phyloP scores from a whole-genome alignment of 73 alveolate species.

The Tetrahymena borealis region DNA sequence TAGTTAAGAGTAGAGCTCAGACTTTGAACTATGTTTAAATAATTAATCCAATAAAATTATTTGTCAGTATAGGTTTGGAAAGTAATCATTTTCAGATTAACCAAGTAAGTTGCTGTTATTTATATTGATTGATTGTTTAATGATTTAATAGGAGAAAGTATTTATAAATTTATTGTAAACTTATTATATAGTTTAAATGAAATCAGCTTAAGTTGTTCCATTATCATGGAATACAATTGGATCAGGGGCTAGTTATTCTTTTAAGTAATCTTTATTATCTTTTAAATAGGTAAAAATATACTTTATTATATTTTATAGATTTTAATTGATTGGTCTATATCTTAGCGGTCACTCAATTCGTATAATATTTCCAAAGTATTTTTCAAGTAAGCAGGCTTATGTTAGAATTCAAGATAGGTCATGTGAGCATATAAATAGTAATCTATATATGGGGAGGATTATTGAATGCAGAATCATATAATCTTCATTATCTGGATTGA shows the following conservation, averaged over 20 bases:
- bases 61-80: not conserved
- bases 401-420: not conserved
- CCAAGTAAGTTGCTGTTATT: too few species aligned
- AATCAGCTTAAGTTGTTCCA: not conserved
- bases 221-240: not conserved
- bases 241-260: not conserved
- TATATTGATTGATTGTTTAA: too few species aligned
- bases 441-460: not conserved
- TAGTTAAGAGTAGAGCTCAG: not conserved
- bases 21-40: not conserved
- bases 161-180: too few species aligned
- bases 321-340: not conserved
- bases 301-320: not conserved
- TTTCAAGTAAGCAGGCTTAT: not conserved
- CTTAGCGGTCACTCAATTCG: not conserved
- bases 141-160: too few species aligned
- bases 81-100: not conserved
- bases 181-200: not conserved
- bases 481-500: not conserved
- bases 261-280: not conserved
- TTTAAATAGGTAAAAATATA: not conserved
- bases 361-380: not conserved
- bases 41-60: not conserved
- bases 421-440: not conserved
- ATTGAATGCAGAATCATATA: not conserved